Percentiles rank a stretch among this genome's conserved stretches.
Conservation (phyloP, 2,329 filamentous ascomycete genomes). For the Epichloe coenophiala region DNA sequence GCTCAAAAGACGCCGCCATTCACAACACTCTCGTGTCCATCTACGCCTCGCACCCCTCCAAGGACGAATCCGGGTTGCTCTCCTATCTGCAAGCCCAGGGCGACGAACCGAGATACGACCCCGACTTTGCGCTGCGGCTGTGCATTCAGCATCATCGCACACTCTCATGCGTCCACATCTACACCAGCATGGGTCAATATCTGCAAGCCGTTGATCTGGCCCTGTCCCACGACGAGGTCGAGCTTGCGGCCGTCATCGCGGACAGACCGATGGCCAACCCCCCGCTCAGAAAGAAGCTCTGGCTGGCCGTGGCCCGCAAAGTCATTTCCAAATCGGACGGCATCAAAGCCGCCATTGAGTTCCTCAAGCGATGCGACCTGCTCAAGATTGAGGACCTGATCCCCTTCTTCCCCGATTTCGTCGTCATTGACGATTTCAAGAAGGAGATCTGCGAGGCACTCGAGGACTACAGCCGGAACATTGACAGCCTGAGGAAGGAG, state of each 20-base stretch:
- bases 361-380: conserved; percentile 80
- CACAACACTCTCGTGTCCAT: conserved; percentile 97
- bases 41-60: conserved; percentile 73
- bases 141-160: conserved; percentile 93
- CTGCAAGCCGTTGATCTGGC: conserved; percentile 86
- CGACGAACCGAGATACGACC: conserved; percentile 76
- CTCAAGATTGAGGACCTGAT: conserved; percentile 94
- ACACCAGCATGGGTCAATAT: conserved; percentile 92
- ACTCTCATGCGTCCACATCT: conserved; percentile 91
- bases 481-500: conserved; percentile 75
- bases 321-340: conserved; percentile 78
- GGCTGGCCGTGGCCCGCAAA: conserved; percentile 88
- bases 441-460: conserved; percentile 91
- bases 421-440: conserved; percentile 98
- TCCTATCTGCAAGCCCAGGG: conserved; percentile 85
- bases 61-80: conserved; percentile 73
- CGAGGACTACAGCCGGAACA: conserved; percentile 84
- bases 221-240: conserved; percentile 76
- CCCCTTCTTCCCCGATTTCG: conserved; percentile 96
- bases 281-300: conserved; percentile 78
- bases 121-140: conserved; percentile 86
- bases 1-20: conserved; percentile 70
- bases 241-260: conserved; percentile 79
- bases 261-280: conserved; percentile 71
- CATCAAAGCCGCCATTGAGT: conserved; percentile 88